Conservation (phyloP, 2,329 filamentous ascomycete species). For the Alternaria ethzedia region DNA sequence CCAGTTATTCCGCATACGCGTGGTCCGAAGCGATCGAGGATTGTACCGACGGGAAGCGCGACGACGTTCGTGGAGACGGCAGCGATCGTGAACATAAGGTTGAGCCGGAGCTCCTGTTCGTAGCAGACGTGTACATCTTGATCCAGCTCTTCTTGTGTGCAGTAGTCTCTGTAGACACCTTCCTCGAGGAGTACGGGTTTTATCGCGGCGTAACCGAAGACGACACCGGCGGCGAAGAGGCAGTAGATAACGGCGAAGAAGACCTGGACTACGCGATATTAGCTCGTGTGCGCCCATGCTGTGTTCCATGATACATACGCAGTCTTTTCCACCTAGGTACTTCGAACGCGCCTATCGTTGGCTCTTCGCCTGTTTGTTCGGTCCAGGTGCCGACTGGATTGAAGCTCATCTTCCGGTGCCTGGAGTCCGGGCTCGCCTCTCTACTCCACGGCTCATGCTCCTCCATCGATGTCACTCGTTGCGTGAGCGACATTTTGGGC, state of each 20-base stretch:
- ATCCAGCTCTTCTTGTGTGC: conserved; percentile 46
- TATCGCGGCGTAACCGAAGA: conserved; percentile 51
- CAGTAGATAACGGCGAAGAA: conserved; percentile 72
- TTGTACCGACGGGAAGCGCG: conserved; percentile 82
- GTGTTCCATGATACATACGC: conserved; percentile 47
- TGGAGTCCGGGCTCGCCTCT: conserved; percentile 44
- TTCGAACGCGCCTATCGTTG: conserved; percentile 59
- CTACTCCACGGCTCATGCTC: conserved; percentile 51
- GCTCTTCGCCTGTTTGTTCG: conserved; percentile 47
- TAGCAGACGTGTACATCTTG: conserved; percentile 45
- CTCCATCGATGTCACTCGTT: conserved; percentile 50
- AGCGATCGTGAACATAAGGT: conserved; percentile 91
- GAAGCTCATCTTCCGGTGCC: conserved; percentile 57
- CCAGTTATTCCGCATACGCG: conserved; percentile 76
- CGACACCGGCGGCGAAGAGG: conserved; percentile 71
- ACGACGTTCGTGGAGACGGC: conserved; percentile 88
- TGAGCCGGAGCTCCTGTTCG: conserved; percentile 61
- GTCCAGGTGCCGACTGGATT: conserved; percentile 58
- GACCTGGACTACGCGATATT: conserved; percentile 67
- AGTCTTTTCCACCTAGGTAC: conserved; percentile 61
- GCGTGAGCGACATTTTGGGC: conserved; percentile 47
- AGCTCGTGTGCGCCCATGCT: conserved; percentile 9
- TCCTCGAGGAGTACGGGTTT: conserved; percentile 49
- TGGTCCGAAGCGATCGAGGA: conserved; percentile 83
- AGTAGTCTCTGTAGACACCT: conserved; percentile 46